These are phyloP conservation scores for Penicillium sp. DNA, from an alignment of 2,329 filamentous ascomycete genomes.

Conservation along the genomic window DNA sequence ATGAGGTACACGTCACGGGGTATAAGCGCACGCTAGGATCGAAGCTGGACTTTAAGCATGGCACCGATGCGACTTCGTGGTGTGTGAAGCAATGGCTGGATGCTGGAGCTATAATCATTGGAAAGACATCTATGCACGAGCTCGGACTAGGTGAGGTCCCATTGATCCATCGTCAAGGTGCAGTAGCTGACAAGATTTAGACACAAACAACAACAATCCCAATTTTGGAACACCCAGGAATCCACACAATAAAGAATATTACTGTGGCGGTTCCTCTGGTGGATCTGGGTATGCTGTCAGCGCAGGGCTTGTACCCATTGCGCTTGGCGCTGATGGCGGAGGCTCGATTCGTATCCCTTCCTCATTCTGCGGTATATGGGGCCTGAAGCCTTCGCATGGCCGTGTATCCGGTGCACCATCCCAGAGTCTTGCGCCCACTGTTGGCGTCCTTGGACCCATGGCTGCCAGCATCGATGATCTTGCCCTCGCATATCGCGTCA, in stretches of 20 bases:
- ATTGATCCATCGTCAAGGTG: background rate
- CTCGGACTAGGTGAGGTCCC: conserved; percentile 61
- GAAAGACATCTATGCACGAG: conserved; percentile 79
- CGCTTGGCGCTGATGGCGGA: conserved; percentile 72
- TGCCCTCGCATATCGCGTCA: conserved; percentile 75
- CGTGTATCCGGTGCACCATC: conserved; percentile 63
- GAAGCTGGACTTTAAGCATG: conserved; percentile 55
- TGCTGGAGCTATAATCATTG: conserved; percentile 71
- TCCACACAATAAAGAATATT: conserved; percentile 73
- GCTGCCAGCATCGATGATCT: conserved; percentile 75
- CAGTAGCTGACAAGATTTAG: conserved; percentile 33
- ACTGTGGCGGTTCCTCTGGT: conserved; percentile 77
- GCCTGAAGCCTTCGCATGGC: conserved; percentile 75
- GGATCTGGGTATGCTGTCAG: conserved; percentile 70
- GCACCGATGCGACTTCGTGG: conserved; percentile 61
- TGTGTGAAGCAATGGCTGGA: conserved; percentile 69
- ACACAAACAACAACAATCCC: conserved; percentile 81
- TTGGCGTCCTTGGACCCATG: conserved; percentile 71
- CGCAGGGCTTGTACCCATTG: conserved; percentile 68
- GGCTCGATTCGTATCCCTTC: conserved; percentile 73
- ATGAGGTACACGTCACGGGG: conserved; percentile 70
- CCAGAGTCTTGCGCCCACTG: conserved; percentile 58
- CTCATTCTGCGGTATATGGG: conserved; percentile 75
- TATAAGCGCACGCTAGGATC: conserved; percentile 68
- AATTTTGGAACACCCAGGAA: conserved; percentile 73